Evolutionary conservation across 1,139 yeast species (phyloP), one percentile per base, ranked within the genome.

Genomic region (Candida tunisiensis): DNA sequence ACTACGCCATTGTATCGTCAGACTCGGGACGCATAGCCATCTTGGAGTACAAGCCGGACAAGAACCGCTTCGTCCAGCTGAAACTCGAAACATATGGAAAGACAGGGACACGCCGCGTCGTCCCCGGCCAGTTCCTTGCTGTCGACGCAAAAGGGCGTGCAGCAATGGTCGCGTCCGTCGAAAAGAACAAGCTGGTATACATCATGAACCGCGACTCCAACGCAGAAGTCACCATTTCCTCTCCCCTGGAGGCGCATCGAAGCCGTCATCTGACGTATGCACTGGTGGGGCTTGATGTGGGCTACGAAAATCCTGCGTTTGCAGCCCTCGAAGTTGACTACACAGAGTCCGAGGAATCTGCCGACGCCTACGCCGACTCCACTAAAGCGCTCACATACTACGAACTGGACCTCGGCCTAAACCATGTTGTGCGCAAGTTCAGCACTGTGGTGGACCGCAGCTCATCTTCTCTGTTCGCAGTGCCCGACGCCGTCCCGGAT

Each of bases 381-480:
- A 38, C 34, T 29, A 53, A 52, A 28, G 41, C 45, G 22, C 51
- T 85, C 32, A 64, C 68, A 6, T 75, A 65, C 46, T 85, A 85
- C 50, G 91, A 80, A 43, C 54, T 85, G 17, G 96, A 88, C 47
- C 63, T 79, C 28, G 94, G 96, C 0, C 56, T 85, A 29, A 83
- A 85, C 43, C 78, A 75, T 44, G 65, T 83, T 2, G 60, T 75
- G 2, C 65, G 63, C 31, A 62, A 58, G 32, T 57, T 65, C 31
- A 47, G 65, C 3, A 62, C 53, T 19, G 46, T 39, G 7, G 51
- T 68, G 3, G 58, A 60, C 5, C 43, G 40, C 16, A 51, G 48
- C n/a, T 61, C 66, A 23, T 61, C 57, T 34, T 49, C 58, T 27
- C 32, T 69, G 8, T 23, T 67, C 3, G 44, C 58, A 3, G 55